A percentile compares a stretch with the other conserved stretches of the same genome.
Evolutionary conservation across 257 asterid genomes (phyloP).

Genomic region (Cinchona pubescens): DNA sequence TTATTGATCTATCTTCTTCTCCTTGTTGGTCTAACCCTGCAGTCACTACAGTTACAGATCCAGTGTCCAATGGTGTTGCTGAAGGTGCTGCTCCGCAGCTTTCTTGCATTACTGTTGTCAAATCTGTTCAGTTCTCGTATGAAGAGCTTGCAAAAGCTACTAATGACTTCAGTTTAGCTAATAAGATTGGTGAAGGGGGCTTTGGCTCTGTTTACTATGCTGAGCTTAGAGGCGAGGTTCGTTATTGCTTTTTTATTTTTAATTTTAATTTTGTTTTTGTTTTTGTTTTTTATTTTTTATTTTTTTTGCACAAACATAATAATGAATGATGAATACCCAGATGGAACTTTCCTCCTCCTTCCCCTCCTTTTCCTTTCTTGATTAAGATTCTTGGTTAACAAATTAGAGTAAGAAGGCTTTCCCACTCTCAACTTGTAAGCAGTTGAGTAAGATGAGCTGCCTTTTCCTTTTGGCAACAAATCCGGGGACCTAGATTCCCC

Average conservation of each 20-base stretch:
- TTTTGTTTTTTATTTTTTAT: too few species aligned
- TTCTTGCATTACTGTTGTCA: constrained; percentile 72
- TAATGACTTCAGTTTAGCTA: constrained; percentile 74
- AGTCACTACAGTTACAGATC: constrained; percentile 28
- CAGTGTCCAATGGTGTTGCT: constrained; percentile 35
- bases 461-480: too few species aligned
- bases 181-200: constrained; percentile 96
- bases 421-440: not conserved
- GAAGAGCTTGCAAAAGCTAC: constrained; percentile 91
- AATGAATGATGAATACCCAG: too few species aligned
- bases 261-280: too few species aligned
- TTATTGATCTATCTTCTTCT: not conserved
- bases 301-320: too few species aligned
- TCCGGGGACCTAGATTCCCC: too few species aligned
- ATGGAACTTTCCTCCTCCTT: not conserved
- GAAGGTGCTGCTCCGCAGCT: constrained; percentile 48
- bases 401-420: too few species aligned
- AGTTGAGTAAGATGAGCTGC: too few species aligned
- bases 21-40: constrained; percentile 29
- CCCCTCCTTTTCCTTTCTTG: not conserved
- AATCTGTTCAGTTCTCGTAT: constrained; percentile 88
- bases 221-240: constrained; percentile 93
- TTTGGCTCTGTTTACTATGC: constrained; percentile 76
- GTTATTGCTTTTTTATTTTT: constrained; percentile 29
- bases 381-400: not conserved